Evolutionary conservation across 257 asterid species (phyloP).

Genomic region (Fraxinus anomala): DNA sequence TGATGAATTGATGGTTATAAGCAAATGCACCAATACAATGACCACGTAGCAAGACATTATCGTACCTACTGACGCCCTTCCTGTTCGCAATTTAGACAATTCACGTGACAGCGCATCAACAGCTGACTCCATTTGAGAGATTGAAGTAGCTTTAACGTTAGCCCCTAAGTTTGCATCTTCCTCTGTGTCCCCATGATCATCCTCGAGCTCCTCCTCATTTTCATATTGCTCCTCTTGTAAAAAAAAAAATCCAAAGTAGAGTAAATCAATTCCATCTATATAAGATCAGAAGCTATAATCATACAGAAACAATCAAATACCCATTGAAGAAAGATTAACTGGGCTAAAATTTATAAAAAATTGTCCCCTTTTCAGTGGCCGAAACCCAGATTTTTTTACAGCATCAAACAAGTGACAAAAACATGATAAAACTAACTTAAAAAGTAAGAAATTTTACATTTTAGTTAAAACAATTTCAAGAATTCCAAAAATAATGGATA

Average conservation of each 20-base stretch:
- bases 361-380: too few species aligned
- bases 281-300: neutral
- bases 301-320: neutral
- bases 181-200: conserved; percentile 33
- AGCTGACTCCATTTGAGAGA: conserved; percentile 82
- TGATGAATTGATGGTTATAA: neutral
- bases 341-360: too few species aligned
- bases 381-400: too few species aligned
- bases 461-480: too few species aligned
- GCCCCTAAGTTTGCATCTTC: conserved; percentile 47
- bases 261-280: neutral
- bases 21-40: neutral
- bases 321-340: neutral
- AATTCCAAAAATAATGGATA: too few species aligned
- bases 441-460: too few species aligned
- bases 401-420: too few species aligned
- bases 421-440: too few species aligned
- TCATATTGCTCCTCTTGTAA: conserved; percentile 44
- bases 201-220: conserved; percentile 45
- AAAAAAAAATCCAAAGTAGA: neutral
- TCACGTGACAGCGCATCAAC: conserved; percentile 84
- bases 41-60: neutral
- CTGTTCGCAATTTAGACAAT: conserved; percentile 80
- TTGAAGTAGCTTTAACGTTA: conserved; percentile 51
- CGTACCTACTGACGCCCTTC: conserved; percentile 83